Conservation (phyloP, 805 yeast species). For the Candida bentonensis region DNA sequence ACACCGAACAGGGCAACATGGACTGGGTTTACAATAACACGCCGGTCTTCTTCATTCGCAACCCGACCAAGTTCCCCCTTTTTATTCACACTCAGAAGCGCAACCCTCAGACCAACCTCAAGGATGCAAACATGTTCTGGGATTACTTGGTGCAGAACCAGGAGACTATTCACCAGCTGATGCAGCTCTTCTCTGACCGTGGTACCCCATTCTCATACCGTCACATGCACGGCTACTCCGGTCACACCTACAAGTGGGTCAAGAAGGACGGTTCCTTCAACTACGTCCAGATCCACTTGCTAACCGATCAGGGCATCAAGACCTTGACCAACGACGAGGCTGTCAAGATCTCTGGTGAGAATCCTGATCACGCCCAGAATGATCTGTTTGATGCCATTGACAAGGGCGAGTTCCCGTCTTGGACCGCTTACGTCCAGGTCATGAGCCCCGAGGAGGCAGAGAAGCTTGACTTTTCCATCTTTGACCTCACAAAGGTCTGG, state of each 20-base stretch:
- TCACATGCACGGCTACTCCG: constrained; percentile 49
- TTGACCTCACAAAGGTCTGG: constrained; percentile 46
- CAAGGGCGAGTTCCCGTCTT: constrained; percentile 35
- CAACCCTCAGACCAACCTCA: constrained; percentile 46
- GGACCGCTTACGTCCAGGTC: constrained; percentile 41
- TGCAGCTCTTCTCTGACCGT: constrained; percentile 43
- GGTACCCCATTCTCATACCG: constrained; percentile 45
- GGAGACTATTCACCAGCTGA: constrained; percentile 43
- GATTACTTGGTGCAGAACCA: constrained; percentile 42
- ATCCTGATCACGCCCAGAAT: constrained; percentile 37
- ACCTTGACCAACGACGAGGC: constrained; percentile 34
- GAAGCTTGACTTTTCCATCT: constrained; percentile 32
- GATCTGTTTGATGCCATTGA: constrained; percentile 34
- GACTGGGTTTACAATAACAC: constrained; percentile 69
- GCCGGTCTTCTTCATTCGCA: constrained; percentile 51
- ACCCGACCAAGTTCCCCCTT: constrained; percentile 49
- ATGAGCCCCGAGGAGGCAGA: constrained; percentile 47
- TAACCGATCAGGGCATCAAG: constrained; percentile 37
- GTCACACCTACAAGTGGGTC: constrained; percentile 47
- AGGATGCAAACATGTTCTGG: constrained; percentile 44
- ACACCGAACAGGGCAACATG: constrained; percentile 53
- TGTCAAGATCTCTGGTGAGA: constrained; percentile 29
- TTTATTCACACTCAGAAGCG: constrained; percentile 62
- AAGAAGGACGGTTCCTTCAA: constrained; percentile 35
- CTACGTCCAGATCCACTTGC: constrained; percentile 43